Conservation (phyloP, 1,284 basidiomycete species). For the Ceratobasidium theobromae region DNA sequence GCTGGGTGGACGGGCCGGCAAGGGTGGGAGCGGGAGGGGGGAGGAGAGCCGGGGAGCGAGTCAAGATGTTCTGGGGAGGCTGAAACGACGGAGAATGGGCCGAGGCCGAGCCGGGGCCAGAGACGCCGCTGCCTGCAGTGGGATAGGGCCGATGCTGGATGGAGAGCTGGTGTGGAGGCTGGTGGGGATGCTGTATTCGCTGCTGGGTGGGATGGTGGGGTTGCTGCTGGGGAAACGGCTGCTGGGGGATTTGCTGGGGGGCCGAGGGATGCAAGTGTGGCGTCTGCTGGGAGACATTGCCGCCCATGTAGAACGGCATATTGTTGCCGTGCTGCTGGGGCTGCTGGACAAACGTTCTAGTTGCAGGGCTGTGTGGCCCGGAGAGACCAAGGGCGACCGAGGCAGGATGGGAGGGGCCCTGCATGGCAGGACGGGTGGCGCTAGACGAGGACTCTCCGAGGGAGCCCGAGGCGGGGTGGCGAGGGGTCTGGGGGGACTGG, state of each 20-base stretch:
- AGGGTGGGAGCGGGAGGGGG: conserved; percentile 17
- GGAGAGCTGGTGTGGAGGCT: conserved; percentile 1
- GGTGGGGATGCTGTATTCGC: neutral
- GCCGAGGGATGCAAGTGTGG: conserved; percentile 12
- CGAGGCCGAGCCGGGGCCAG: conserved; percentile 29
- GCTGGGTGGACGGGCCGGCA: conserved; percentile 16
- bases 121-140: conserved; percentile 15
- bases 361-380: conserved; percentile 21
- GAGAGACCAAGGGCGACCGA: conserved; percentile 13
- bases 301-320: conserved; percentile 16
- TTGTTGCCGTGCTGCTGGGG: conserved; percentile 16
- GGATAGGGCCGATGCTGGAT: conserved; percentile 17
- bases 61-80: conserved; percentile 16
- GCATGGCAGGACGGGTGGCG: conserved; percentile 28
- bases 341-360: conserved; percentile 24
- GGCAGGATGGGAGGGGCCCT: neutral
- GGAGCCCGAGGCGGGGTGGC: conserved; percentile 26
- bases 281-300: conserved; percentile 9
- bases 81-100: conserved; percentile 26
- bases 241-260: neutral
- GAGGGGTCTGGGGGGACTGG: conserved; percentile 20
- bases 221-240: conserved; percentile 10
- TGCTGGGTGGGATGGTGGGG: neutral
- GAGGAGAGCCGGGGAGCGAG: conserved; percentile 22
- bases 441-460: conserved; percentile 18